Evolutionary conservation across 148 eudicot genomes (phyloP).

Genomic region (Amaranthus cruentus): DNA sequence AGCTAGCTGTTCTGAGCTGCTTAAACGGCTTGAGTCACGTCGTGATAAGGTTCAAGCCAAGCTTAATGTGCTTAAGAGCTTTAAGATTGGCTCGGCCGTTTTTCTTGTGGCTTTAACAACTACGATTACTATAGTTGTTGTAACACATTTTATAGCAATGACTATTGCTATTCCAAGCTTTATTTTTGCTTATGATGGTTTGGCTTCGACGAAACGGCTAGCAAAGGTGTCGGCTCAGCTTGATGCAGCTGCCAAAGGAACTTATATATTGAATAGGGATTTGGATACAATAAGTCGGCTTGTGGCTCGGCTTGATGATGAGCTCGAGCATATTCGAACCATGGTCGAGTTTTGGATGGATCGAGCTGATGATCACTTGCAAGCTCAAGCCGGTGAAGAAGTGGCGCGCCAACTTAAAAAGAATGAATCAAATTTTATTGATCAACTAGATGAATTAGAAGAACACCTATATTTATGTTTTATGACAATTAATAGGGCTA

Average conservation of each 20-base stretch:
- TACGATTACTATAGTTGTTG: conserved; percentile 37
- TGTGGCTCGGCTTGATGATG: conserved; percentile 67
- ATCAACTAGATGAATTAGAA: conserved; percentile 85
- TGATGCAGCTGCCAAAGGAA: conserved; percentile 77
- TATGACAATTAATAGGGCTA: conserved; percentile 81
- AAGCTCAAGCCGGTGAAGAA: conserved; percentile 53
- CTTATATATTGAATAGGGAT: conserved; percentile 71
- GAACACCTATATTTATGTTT: conserved; percentile 87
- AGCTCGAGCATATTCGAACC: conserved; percentile 58
- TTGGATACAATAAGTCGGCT: conserved; percentile 78
- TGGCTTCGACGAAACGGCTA: conserved; percentile 30
- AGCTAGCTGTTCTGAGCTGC: conserved; percentile 40
- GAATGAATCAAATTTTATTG: conserved; percentile 49
- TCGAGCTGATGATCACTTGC: conserved; percentile 41
- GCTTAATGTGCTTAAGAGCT: conserved; percentile 27
- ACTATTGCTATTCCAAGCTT: conserved; percentile 56
- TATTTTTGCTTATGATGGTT: conserved; percentile 30
- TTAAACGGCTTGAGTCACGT: conserved; percentile 58
- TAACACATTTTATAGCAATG: conserved; percentile 49
- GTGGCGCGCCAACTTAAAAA: conserved; percentile 57
- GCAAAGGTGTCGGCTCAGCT: conserved; percentile 51
- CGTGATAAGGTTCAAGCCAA: conserved; percentile 51
- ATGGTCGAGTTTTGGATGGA: conserved; percentile 51
- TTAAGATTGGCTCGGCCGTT: conserved; percentile 49
- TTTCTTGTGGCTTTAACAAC: conserved; percentile 50